phyloP scores from a whole-genome alignment of 2,329 filamentous ascomycete genomes.

The Apiospora hydei region DNA sequence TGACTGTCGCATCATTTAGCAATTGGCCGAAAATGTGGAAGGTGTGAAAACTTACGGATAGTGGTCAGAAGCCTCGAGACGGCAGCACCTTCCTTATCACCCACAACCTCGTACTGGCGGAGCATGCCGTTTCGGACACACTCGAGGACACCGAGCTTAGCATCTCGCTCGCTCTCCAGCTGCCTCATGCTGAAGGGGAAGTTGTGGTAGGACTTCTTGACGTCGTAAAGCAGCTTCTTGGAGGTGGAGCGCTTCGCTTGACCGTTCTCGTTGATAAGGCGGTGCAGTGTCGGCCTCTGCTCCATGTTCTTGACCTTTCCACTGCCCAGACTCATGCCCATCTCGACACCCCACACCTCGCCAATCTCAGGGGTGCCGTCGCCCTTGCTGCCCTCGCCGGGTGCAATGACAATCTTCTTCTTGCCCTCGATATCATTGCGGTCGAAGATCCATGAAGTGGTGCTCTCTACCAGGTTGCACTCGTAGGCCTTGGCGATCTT shows the following conservation, averaged over 20 bases:
- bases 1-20: conserved; percentile 63
- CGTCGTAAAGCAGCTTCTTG: conserved; percentile 89
- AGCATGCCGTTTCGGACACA: conserved; percentile 93
- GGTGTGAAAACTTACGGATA: conserved; percentile 72
- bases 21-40: conserved; percentile 29
- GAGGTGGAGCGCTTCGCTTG: conserved; percentile 93
- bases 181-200: conserved; percentile 99
- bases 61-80: conserved; percentile 91
- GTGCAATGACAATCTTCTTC: conserved; percentile 97
- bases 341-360: conserved; percentile 98
- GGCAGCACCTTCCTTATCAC: conserved; percentile 86
- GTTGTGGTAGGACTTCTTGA: conserved; percentile 95
- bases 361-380: conserved; percentile 88
- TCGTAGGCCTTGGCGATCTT: conserved; percentile 92
- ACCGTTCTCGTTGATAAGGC: conserved; percentile 90
- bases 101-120: conserved; percentile 94
- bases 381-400: conserved; percentile 86
- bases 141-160: conserved; percentile 95
- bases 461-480: conserved; percentile 94
- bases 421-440: conserved; percentile 95
- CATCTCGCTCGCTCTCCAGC: conserved; percentile 93
- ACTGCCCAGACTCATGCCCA: conserved; percentile 87
- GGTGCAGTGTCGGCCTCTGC: conserved; percentile 89
- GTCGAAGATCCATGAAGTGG: conserved; percentile 95
- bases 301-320: conserved; percentile 95